These are phyloP conservation scores for Aspergillus sp. DNA, from an alignment of 2,329 filamentous ascomycete genomes.

Conservation along the genomic window DNA sequence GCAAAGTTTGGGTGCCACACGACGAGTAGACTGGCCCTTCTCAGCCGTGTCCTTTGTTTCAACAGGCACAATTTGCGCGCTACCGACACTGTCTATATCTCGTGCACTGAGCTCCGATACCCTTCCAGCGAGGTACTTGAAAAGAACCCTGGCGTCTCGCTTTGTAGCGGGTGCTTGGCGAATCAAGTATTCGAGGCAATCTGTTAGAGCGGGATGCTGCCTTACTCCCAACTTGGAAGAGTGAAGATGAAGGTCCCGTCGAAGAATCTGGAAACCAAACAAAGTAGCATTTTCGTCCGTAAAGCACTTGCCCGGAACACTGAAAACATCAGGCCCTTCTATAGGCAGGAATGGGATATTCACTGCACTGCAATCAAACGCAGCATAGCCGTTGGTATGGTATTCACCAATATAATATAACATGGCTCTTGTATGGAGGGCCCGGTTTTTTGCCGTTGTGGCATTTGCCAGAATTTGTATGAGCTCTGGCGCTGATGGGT, in stretches of 20 bases:
- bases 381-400: conserved; percentile 68
- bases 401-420: conserved; percentile 79
- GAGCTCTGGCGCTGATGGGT: conserved; percentile 68
- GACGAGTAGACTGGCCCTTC: conserved; percentile 43
- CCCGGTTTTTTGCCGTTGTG: conserved; percentile 46
- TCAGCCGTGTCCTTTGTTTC: conserved; percentile 27
- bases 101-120: conserved; percentile 66
- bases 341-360: conserved; percentile 66
- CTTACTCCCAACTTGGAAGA: conserved; percentile 81
- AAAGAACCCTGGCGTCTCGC: conserved; percentile 64
- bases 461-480: conserved; percentile 69
- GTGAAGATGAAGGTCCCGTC: conserved; percentile 71
- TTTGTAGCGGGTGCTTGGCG: conserved; percentile 65
- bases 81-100: conserved; percentile 56
- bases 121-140: conserved; percentile 77
- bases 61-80: conserved; percentile 69
- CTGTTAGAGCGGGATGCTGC: conserved; percentile 71
- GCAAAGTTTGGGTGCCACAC: conserved; percentile 66
- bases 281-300: conserved; percentile 72
- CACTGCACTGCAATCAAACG: conserved; percentile 55
- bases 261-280: conserved; percentile 75
- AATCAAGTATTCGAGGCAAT: conserved; percentile 70
- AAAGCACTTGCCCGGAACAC: conserved; percentile 72
- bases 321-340: conserved; percentile 60
- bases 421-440: conserved; percentile 65